Evolutionary conservation across 1,284 basidiomycete genomes (phyloP), one percentile per base, ranked within the genome.

Genomic region (Polyporus tsugae): DNA sequence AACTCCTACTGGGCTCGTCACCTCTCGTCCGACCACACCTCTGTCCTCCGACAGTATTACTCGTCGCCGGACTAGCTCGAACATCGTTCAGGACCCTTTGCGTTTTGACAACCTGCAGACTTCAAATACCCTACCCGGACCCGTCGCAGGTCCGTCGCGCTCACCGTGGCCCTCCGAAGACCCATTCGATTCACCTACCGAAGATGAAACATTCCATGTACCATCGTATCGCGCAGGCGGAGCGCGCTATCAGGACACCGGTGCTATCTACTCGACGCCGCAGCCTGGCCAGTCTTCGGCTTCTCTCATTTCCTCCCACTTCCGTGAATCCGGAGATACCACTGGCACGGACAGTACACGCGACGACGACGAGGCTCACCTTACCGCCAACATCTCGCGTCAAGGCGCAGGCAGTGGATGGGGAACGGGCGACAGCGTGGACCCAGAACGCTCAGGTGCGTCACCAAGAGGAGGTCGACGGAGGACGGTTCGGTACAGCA

Each of bases 21-120:
- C 57, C 62, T 82, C 82, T 46, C 81, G 83, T 36, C 82, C 86
- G 19, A 74, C 78, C 36, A 88, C 89, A 15, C 87, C 89, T 35
- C 80, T 80, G 38, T 81, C 86, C 35, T 81, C 83, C 4, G 83
- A 85, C 72, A 80, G 80, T 55, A 70, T 83, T 71, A 74, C 88
- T 59, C 83, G 88, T 66, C 80, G 87, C 64, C 82, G 89, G 67
- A 79, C 82, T 6, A 91, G 89, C 75, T 88, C 90, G 88, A 85
- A 86, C 69, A 71, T 73, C 53, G 81, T 80, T 65, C 82, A 82
- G 73, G 85, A 87, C 75, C 83, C 83, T 25, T 79, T 86, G 65
- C 81, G 78, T 67, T 76, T 82, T 58, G 46, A 22, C 46, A 76
- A 81, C 64, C 38, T 77, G 69, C 72, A 73, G 52, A 36, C 69